Evolutionary conservation across 2,329 filamentous ascomycete genomes (phyloP).

Genomic region (Aaosphaeria arxii): DNA sequence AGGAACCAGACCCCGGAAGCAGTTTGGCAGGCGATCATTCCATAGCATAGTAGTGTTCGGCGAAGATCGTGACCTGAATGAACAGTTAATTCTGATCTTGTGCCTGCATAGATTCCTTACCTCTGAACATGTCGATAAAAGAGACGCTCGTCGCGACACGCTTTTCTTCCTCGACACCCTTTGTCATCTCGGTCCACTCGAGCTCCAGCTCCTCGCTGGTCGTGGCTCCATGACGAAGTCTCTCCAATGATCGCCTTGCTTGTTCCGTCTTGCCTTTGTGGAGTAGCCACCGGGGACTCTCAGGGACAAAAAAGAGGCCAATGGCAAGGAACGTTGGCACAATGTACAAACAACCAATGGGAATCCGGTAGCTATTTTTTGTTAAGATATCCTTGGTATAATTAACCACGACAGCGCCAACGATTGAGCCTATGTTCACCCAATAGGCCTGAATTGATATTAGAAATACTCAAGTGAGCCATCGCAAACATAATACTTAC

Average conservation of each 20-base stretch:
- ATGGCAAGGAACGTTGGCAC: slow-evolving; percentile 48
- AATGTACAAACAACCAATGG: slow-evolving; percentile 52
- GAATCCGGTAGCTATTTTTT: slow-evolving; percentile 40
- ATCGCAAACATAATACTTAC: slow-evolving; percentile 16
- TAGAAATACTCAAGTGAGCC: slow-evolving; percentile 44
- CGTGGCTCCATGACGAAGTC: slow-evolving; percentile 31
- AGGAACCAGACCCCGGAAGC: slow-evolving; percentile 50
- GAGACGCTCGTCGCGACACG: slow-evolving; percentile 51
- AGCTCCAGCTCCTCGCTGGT: slow-evolving; percentile 16
- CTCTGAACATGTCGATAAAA: slow-evolving; percentile 49
- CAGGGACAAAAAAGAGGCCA: slow-evolving; percentile 26
- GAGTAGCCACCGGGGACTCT: slow-evolving; percentile 43
- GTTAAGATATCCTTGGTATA: slow-evolving; percentile 16
- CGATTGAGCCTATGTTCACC: slow-evolving; percentile 48
- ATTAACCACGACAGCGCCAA: slow-evolving; percentile 41
- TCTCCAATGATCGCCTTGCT: slow-evolving; percentile 14
- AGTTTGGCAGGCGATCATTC: slow-evolving; percentile 46
- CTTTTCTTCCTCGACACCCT: slow-evolving; percentile 25
- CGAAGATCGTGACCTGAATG: slow-evolving; percentile 45
- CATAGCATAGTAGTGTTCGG: slow-evolving; percentile 51
- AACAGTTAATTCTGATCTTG: neutral
- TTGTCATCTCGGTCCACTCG: slow-evolving; percentile 25
- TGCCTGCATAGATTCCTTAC: slow-evolving; percentile 18
- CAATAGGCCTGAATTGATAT: slow-evolving; percentile 46
- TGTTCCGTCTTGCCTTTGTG: slow-evolving; percentile 12